Conservation (phyloP, 129 eudicot species). For the Chrysanthemum seticuspe region DNA sequence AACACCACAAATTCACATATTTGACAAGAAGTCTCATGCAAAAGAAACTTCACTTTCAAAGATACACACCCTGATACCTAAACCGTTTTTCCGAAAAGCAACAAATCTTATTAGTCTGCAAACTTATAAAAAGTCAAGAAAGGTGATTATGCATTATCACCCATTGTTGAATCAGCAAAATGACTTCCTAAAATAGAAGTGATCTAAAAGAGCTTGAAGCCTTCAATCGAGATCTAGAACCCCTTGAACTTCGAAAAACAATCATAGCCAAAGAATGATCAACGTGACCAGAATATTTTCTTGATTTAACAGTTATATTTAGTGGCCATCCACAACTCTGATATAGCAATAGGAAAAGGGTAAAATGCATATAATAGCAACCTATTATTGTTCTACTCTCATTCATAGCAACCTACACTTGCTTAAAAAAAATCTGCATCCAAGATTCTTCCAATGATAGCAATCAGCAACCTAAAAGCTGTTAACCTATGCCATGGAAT, state of each 20-base stretch:
- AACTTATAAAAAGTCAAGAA: not conserved
- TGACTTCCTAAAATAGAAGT: not conserved
- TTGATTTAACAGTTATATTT: conserved; percentile 13
- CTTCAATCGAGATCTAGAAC: conserved; percentile 17
- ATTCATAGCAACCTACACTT: conserved; percentile 7
- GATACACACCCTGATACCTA: not conserved
- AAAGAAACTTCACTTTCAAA: not conserved
- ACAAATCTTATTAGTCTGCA: not conserved
- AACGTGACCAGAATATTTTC: conserved; percentile 11
- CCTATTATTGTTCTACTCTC: not conserved
- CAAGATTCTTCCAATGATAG: conserved; percentile 14
- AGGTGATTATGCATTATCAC: conserved; percentile 1
- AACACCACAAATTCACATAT: not conserved
- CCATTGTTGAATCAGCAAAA: not conserved
- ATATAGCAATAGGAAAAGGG: not conserved
- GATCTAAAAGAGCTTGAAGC: not conserved
- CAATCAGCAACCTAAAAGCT: not conserved
- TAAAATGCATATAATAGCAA: conserved; percentile 16
- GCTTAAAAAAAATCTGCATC: not conserved
- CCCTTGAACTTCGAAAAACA: conserved; percentile 12
- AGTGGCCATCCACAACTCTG: conserved; percentile 11
- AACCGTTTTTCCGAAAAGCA: not conserved
- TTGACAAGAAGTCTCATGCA: not conserved
- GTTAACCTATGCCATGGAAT: not conserved
- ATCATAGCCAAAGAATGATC: not conserved